Evolutionary conservation across 345 rosid species (phyloP), one percentile per base, ranked within the genome.

Genomic region (Gynandropsis gynandra): DNA sequence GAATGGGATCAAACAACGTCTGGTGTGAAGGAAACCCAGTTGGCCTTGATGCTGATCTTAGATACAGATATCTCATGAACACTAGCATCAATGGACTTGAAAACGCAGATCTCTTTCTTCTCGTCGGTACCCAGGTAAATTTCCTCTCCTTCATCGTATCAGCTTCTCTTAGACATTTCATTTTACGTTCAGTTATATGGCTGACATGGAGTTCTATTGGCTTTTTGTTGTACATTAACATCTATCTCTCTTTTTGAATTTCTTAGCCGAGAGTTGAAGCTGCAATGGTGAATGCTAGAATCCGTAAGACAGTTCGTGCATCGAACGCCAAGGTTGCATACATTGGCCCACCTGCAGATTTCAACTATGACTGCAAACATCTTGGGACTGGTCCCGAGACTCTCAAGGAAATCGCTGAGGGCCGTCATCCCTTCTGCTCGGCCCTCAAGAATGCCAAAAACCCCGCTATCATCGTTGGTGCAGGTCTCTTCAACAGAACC

Each of bases 251-350:
- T n/a, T 42, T n/a, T 2, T 24, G n/a, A n/a, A 52, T 56, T 74
- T 66, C 55, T 52, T 83, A 93, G 97, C 95, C 95, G 12, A 82
- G 97, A 56, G 81, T 83, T 14, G 99, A 93, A 80, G 99, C 97
- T 73, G 96, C 97, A 31, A 80, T 88, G 87, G 85, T 93, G 52
- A 85, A 88, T 72, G 99, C 97, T 9, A 85, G 99, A 76, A 93
- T 93, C 63, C 74, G 70, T 50, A 85, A 88, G 85, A 77, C 97
- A 0, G 92, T 93, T 43, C 74, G 87, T 51, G 95, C 83, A 38
- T 66, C 69, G 10, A 77, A 83, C 21, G 97, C 99, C 16, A 85
- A 85, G 67, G 97, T 93, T 58, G 97, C 81, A 11, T 93, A 88
- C 46, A 54, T 93, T 60, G 99, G 99, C 49, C 87, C 87, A 10